Evolutionary conservation across 179 eudicot genomes (phyloP).

Genomic region (Kewa caespitosa): DNA sequence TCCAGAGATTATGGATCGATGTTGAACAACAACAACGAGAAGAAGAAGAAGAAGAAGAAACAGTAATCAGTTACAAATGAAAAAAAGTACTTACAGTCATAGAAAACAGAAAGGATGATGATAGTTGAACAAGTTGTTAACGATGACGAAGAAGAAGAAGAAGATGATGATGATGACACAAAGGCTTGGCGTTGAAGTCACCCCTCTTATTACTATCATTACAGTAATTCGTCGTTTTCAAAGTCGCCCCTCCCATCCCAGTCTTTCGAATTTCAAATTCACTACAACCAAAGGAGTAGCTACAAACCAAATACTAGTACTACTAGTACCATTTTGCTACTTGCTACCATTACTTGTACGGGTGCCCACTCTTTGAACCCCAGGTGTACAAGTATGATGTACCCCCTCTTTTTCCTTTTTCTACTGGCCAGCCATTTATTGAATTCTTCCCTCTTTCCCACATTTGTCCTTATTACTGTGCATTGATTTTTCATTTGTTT

Average conservation of each 20-base stretch:
- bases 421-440: background rate
- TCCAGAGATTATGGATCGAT: background rate
- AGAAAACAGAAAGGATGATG: constrained; percentile 14
- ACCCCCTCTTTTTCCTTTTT: background rate
- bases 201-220: background rate
- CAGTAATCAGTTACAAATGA: too few relatives aligned
- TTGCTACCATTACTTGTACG: too few relatives aligned
- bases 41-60: background rate
- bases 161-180: background rate
- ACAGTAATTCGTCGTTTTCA: background rate
- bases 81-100: constrained; percentile 28
- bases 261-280: background rate
- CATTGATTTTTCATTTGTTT: background rate
- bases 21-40: background rate
- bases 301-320: too few relatives aligned
- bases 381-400: too few relatives aligned
- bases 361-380: too few relatives aligned
- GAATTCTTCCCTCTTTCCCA: background rate
- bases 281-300: too few relatives aligned
- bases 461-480: too few relatives aligned
- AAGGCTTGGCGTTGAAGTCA: constrained; percentile 17
- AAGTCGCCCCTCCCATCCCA: background rate
- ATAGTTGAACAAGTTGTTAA: background rate
- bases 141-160: constrained; percentile 10
- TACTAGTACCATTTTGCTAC: too few relatives aligned